phyloP scores from a whole-genome alignment of 1,139 yeast species.

The Zygotorulaspora mrakii region DNA sequence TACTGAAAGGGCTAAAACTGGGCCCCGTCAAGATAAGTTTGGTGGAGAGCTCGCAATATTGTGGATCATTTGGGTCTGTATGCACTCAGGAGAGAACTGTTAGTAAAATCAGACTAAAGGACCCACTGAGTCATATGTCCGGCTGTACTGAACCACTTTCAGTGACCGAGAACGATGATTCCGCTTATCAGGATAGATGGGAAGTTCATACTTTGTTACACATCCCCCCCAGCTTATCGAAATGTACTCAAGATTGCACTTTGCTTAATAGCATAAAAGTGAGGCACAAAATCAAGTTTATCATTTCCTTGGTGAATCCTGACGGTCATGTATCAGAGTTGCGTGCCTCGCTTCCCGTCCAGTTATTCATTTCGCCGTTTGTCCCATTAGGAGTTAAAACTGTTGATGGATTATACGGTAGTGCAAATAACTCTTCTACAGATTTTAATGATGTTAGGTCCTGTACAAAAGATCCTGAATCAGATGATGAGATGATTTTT shows the following conservation, averaged over 20 bases:
- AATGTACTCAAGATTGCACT: slow-evolving; percentile 83
- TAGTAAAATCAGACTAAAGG: slow-evolving; percentile 43
- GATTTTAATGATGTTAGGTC: slow-evolving; percentile 19
- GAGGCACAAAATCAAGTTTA: slow-evolving; percentile 57
- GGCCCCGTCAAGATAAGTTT: slow-evolving; percentile 68
- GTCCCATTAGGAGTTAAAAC: slow-evolving; percentile 61
- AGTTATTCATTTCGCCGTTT: slow-evolving; percentile 66
- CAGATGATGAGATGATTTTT: slow-evolving; percentile 37
- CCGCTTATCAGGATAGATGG: slow-evolving; percentile 62
- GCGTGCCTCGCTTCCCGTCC: slow-evolving; percentile 63
- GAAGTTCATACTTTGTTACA: slow-evolving; percentile 56
- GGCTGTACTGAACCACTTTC: slow-evolving; percentile 3
- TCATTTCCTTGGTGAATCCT: slow-evolving; percentile 52
- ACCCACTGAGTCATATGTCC: slow-evolving; percentile 37
- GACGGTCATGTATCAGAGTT: slow-evolving; percentile 67
- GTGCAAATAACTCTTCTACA: slow-evolving; percentile 20
- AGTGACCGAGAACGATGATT: slow-evolving; percentile 12
- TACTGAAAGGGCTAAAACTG: slow-evolving; percentile 71
- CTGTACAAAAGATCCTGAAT: slow-evolving; percentile 21
- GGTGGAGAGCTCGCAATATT: slow-evolving; percentile 62
- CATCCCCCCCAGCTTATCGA: slow-evolving; percentile 68
- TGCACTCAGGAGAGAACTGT: slow-evolving; percentile 60
- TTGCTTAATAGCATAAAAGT: slow-evolving; percentile 52
- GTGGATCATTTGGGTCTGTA: slow-evolving; percentile 50
- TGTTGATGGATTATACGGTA: slow-evolving; percentile 32